Conservation (phyloP, 2,329 filamentous ascomycete species). For the Fusarium sp. region DNA sequence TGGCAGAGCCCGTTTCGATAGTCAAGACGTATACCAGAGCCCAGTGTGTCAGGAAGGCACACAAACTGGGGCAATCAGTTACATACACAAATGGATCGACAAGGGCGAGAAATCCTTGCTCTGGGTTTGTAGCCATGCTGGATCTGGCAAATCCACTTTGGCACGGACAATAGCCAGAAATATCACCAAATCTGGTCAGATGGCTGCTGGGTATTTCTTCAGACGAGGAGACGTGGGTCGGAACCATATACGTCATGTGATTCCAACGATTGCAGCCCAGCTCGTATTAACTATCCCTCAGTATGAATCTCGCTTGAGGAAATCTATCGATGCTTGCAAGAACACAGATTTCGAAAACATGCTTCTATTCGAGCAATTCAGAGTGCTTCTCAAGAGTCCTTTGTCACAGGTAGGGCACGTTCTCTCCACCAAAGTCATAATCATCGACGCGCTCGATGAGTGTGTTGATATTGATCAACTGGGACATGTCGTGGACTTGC, state of each 20-base stretch:
- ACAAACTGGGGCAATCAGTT: rapidly evolving
- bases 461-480: rapidly evolving
- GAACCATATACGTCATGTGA: rapidly evolving
- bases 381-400: rapidly evolving
- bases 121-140: no score
- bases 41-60: no score
- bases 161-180: rapidly evolving
- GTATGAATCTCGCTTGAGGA: rapidly evolving
- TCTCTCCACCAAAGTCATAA: no score
- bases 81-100: rapidly evolving
- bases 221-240: no score
- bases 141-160: rapidly evolving
- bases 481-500: rapidly evolving
- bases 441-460: no score
- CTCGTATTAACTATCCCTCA: rapidly evolving
- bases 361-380: rapidly evolving
- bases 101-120: rapidly evolving
- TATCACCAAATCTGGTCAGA: rapidly evolving
- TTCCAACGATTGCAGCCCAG: rapidly evolving
- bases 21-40: rapidly evolving
- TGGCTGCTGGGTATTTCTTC: no score
- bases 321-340: rapidly evolving
- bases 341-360: rapidly evolving
- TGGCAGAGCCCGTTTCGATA: no score
- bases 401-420: no score